These are phyloP conservation scores for Trichopus zeylanicus DNA, from an alignment of 116 monocot species.

Conservation along the genomic window DNA sequence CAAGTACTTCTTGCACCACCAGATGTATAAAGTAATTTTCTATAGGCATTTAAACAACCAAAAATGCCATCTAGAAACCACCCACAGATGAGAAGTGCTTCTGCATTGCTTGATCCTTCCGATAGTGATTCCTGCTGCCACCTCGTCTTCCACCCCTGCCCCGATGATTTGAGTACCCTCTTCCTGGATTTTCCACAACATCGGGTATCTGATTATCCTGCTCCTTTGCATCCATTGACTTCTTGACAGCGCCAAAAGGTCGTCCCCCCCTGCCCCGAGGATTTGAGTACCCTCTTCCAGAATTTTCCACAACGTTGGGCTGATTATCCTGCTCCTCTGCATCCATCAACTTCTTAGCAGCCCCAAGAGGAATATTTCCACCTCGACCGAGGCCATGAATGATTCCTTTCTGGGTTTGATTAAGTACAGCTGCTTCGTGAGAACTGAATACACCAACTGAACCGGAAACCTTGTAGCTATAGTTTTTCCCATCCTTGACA, in stretches of 20 bases:
- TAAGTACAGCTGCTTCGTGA: slow-evolving; percentile 55
- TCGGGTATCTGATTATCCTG: slow-evolving; percentile 4
- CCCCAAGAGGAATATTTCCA: slow-evolving; percentile 64
- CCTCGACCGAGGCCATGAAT: slow-evolving; percentile 91
- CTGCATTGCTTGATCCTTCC: slow-evolving; percentile 85
- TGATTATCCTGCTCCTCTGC: no score
- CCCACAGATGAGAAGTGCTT: slow-evolving; percentile 73
- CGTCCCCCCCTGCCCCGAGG: no score
- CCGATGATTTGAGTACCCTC: no score
- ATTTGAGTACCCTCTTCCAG: no score
- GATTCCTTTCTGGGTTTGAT: slow-evolving; percentile 56
- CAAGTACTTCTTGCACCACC: no score
- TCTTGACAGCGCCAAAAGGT: no score
- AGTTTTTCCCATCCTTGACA: slow-evolving; percentile 97
- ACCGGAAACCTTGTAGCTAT: slow-evolving; percentile 91
- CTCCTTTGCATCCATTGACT: slow-evolving; percentile 21
- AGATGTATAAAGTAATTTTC: no score
- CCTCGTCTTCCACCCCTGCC: slow-evolving; percentile 27
- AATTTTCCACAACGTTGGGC: no score
- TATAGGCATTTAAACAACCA: no score
- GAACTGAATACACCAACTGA: slow-evolving; percentile 55
- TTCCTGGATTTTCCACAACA: slow-evolving; percentile 11
- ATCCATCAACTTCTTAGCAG: slow-evolving; percentile 22
- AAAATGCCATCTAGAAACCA: slow-evolving; percentile 29
- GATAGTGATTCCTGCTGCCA: slow-evolving; percentile 21